Evolutionary conservation across 148 eudicot species (phyloP).

Genomic region (Silene conica): DNA sequence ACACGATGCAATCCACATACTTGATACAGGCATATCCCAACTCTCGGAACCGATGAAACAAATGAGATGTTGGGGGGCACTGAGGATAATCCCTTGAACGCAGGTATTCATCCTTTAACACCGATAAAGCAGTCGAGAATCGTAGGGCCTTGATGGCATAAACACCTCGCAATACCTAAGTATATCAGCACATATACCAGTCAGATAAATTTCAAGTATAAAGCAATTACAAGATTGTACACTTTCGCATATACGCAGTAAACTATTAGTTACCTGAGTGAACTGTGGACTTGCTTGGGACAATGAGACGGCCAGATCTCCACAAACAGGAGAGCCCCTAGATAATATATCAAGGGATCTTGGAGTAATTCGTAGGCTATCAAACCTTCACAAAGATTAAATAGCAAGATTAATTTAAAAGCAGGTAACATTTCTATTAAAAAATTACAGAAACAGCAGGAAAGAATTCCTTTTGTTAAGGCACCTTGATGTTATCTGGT

Average conservation of each 20-base stretch:
- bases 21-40: slow-evolving; percentile 96
- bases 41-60: slow-evolving; percentile 92
- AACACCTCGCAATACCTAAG: slow-evolving; percentile 79
- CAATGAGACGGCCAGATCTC: slow-evolving; percentile 95
- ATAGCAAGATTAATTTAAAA: not conserved
- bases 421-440: not conserved
- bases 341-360: slow-evolving; percentile 95
- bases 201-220: slow-evolving; percentile 5
- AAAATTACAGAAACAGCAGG: not conserved
- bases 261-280: slow-evolving; percentile 66
- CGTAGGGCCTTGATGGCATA: slow-evolving; percentile 96
- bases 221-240: slow-evolving; percentile 9
- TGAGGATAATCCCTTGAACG: slow-evolving; percentile 98
- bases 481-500: slow-evolving; percentile 96
- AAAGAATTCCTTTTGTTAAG: slow-evolving; percentile 14
- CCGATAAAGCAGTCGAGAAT: slow-evolving; percentile 93
- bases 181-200: slow-evolving; percentile 1
- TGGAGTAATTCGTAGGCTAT: slow-evolving; percentile 90
- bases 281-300: slow-evolving; percentile 98
- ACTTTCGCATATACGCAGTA: slow-evolving; percentile 1
- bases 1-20: slow-evolving; percentile 35
- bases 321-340: slow-evolving; percentile 96
- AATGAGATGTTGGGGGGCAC: slow-evolving; percentile 92
- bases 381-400: slow-evolving; percentile 56
- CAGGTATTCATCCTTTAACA: slow-evolving; percentile 86